These are phyloP conservation scores for Biscutella auriculata DNA, from an alignment of 441 rosid species.

Conservation along the genomic window DNA sequence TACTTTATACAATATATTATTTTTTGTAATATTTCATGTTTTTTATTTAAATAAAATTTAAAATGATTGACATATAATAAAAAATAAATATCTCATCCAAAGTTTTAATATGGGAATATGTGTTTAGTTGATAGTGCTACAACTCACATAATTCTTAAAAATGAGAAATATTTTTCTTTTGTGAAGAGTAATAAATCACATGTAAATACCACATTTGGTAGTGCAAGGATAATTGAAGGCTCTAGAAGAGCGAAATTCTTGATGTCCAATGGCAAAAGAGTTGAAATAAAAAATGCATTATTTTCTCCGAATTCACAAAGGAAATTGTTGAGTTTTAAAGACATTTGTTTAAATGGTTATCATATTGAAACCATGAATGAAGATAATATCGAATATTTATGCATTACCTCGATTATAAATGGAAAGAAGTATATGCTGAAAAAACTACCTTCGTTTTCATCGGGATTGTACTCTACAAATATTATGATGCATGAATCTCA, in stretches of 20 bases:
- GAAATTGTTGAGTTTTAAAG: neutral
- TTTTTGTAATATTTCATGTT: too few species aligned
- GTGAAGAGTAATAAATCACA: neutral
- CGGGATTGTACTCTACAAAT: neutral
- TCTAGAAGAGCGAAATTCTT: neutral
- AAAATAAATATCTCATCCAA: neutral
- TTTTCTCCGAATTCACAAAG: neutral
- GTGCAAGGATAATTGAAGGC: neutral
- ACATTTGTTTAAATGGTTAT: neutral
- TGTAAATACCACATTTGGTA: neutral
- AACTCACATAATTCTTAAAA: neutral
- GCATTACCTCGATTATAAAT: neutral
- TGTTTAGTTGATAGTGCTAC: neutral
- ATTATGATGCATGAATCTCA: neutral
- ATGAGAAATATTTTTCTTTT: neutral
- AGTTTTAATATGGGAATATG: neutral
- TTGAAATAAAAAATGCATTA: neutral
- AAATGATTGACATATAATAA: neutral
- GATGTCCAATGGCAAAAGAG: neutral
- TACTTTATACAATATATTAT: too few species aligned
- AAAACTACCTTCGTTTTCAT: neutral
- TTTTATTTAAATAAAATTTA: too few species aligned
- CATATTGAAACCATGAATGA: neutral
- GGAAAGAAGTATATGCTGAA: neutral
- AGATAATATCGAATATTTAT: neutral